Percentiles rank a stretch among this genome's conserved stretches.
Conservation (phyloP, 192 early-diverging fungal species). For the Coemansia sp. region DNA sequence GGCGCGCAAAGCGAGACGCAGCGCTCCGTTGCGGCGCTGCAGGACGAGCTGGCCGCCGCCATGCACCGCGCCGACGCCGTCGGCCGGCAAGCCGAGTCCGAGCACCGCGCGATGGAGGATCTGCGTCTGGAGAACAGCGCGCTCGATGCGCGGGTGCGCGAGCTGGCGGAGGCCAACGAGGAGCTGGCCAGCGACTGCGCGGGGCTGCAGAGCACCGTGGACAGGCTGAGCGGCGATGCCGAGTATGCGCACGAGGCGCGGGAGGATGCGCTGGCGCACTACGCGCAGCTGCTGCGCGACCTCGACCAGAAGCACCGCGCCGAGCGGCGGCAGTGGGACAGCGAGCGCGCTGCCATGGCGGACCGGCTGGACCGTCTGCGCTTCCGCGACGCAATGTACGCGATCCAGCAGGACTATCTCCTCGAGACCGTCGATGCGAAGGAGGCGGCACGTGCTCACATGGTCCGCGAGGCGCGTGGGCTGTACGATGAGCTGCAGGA, state of each 20-base stretch:
- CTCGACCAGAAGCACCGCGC: slow-evolving; percentile 23
- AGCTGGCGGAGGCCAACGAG: slow-evolving; percentile 11
- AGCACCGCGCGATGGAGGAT: slow-evolving; percentile 11
- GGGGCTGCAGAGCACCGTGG: slow-evolving; percentile 17
- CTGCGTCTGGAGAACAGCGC: slow-evolving; percentile 24
- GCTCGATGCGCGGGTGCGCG: slow-evolving; percentile 12
- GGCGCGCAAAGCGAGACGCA: slow-evolving; percentile 12
- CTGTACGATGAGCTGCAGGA: slow-evolving; percentile 47
- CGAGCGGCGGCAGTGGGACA: slow-evolving; percentile 34
- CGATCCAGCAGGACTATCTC: slow-evolving; percentile 21
- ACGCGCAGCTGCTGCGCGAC: slow-evolving; percentile 27
- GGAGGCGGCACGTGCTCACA: slow-evolving; percentile 45
- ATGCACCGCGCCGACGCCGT: slow-evolving; percentile 7
- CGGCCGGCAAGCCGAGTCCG: neutral
- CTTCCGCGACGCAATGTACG: slow-evolving; percentile 31
- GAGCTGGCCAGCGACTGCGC: slow-evolving; percentile 20
- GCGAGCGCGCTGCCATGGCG: slow-evolving; percentile 25
- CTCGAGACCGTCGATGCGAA: slow-evolving; percentile 16
- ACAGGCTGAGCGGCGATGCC: slow-evolving; percentile 8
- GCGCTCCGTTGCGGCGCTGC: neutral
- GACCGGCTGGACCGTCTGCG: slow-evolving; percentile 28
- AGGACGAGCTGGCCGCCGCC: slow-evolving; percentile 15
- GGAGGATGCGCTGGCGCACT: slow-evolving; percentile 28
- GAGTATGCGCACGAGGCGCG: slow-evolving; percentile 5
- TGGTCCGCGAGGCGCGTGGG: slow-evolving; percentile 39